Conservation (phyloP, 495 filamentous ascomycete species). For the Recurvomyces mirabilis region DNA sequence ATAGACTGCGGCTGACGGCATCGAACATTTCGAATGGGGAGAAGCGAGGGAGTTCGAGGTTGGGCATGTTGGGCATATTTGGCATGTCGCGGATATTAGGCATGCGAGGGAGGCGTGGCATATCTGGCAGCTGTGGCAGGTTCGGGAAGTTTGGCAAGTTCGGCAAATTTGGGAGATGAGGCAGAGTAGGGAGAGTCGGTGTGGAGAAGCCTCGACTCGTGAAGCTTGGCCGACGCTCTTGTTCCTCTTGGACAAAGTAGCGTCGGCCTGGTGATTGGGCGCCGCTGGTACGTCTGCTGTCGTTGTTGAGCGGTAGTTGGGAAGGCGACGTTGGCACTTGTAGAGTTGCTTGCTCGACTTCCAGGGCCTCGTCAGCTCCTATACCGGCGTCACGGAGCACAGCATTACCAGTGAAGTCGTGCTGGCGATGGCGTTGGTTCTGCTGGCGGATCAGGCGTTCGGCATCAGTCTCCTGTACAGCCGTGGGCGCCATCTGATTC, state of each 20-base stretch:
- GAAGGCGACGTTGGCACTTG: conserved; percentile 8
- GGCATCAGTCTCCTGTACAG: conserved; percentile 24
- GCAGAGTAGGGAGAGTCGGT: conserved; percentile 8
- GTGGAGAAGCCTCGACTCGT: conserved; percentile 8
- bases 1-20: conserved; percentile 23
- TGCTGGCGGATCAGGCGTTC: conserved; percentile 21
- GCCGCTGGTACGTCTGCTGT: neutral
- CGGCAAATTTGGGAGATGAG: conserved; percentile 3
- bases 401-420: conserved; percentile 14
- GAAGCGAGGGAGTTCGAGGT: conserved; percentile 14
- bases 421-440: conserved; percentile 8
- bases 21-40: conserved; percentile 28
- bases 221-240: conserved; percentile 12
- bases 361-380: neutral
- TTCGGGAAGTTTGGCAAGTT: conserved; percentile 3
- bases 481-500: conserved; percentile 30
- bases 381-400: conserved; percentile 18
- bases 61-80: conserved; percentile 23
- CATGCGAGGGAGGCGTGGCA: conserved; percentile 12
- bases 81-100: conserved; percentile 18
- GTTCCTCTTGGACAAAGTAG: conserved; percentile 21
- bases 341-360: conserved; percentile 9
- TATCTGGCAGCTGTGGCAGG: conserved; percentile 1
- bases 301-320: neutral
- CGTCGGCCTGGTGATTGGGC: conserved; percentile 14